Percentiles rank a stretch among this genome's conserved stretches.
phyloP scores from a whole-genome alignment of 2,329 filamentous ascomycete species.

The Talaromyces verruculosus region DNA sequence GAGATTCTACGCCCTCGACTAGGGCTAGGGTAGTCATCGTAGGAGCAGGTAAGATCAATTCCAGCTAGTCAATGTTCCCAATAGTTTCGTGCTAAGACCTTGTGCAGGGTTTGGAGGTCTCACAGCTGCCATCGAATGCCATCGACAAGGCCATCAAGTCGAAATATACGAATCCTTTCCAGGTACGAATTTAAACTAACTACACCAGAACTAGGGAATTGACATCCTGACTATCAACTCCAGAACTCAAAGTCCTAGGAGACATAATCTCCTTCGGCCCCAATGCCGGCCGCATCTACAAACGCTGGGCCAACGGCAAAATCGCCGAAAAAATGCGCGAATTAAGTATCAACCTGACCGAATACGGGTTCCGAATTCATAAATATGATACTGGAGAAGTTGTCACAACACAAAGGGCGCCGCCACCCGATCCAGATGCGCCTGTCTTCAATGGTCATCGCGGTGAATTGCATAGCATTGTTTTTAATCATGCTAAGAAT shows the following conservation, averaged over 20 bases:
- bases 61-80: not conserved
- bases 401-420: slow-evolving; percentile 56
- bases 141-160: slow-evolving; percentile 60
- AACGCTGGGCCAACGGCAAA: slow-evolving; percentile 56
- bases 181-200: slow-evolving; percentile 21
- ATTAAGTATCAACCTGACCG: slow-evolving; percentile 54
- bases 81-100: not conserved
- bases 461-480: slow-evolving; percentile 60
- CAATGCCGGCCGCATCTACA: slow-evolving; percentile 62
- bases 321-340: slow-evolving; percentile 50
- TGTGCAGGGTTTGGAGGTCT: slow-evolving; percentile 60
- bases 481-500: slow-evolving; percentile 59
- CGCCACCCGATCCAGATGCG: slow-evolving; percentile 47
- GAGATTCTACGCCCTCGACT: not conserved
- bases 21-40: not conserved
- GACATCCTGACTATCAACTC: not conserved
- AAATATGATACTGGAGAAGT: slow-evolving; percentile 61
- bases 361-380: slow-evolving; percentile 62
- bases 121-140: slow-evolving; percentile 63
- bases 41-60: not conserved
- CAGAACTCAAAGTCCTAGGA: slow-evolving; percentile 58
- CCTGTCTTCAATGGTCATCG: slow-evolving; percentile 62
- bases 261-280: slow-evolving; percentile 64
- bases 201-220: not conserved
- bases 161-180: slow-evolving; percentile 60